Evolutionary conservation across 805 yeast genomes (phyloP).

Genomic region (Saturnispora bothae): DNA sequence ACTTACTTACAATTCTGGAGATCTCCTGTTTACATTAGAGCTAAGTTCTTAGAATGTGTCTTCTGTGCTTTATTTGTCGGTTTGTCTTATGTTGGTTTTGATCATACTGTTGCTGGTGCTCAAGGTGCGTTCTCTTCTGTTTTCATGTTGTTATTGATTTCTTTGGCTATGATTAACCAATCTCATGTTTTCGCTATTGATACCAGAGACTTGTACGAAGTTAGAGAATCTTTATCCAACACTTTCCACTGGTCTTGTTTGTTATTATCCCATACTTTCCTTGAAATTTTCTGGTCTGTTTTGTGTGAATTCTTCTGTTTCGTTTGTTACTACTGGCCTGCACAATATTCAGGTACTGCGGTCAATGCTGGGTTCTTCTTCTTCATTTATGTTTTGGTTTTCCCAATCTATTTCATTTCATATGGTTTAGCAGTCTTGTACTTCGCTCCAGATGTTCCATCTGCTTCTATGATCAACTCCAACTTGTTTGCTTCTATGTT

Average conservation of each 20-base stretch:
- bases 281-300: slow-evolving; percentile 52
- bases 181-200: slow-evolving; percentile 48
- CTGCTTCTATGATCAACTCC: slow-evolving; percentile 52
- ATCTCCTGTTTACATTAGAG: slow-evolving; percentile 40
- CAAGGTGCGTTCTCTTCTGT: slow-evolving; percentile 44
- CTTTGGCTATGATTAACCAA: slow-evolving; percentile 55
- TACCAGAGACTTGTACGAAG: slow-evolving; percentile 55
- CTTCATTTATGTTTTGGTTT: slow-evolving; percentile 27
- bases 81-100: slow-evolving; percentile 50
- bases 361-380: slow-evolving; percentile 39
- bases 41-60: slow-evolving; percentile 36
- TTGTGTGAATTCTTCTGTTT: slow-evolving; percentile 39
- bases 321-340: slow-evolving; percentile 28
- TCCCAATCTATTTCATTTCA: slow-evolving; percentile 36
- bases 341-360: slow-evolving; percentile 27
- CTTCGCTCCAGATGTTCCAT: slow-evolving; percentile 53
- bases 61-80: slow-evolving; percentile 40
- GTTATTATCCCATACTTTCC: slow-evolving; percentile 40
- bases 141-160: slow-evolving; percentile 47
- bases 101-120: slow-evolving; percentile 40
- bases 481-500: slow-evolving; percentile 48
- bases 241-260: slow-evolving; percentile 63
- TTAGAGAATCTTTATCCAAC: slow-evolving; percentile 57
- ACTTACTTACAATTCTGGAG: slow-evolving; percentile 37
- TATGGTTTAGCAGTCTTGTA: slow-evolving; percentile 49